These are phyloP conservation scores for Aspergillus oerlinghausenensis DNA, from an alignment of 2,329 filamentous ascomycete genomes.

Conservation along the genomic window DNA sequence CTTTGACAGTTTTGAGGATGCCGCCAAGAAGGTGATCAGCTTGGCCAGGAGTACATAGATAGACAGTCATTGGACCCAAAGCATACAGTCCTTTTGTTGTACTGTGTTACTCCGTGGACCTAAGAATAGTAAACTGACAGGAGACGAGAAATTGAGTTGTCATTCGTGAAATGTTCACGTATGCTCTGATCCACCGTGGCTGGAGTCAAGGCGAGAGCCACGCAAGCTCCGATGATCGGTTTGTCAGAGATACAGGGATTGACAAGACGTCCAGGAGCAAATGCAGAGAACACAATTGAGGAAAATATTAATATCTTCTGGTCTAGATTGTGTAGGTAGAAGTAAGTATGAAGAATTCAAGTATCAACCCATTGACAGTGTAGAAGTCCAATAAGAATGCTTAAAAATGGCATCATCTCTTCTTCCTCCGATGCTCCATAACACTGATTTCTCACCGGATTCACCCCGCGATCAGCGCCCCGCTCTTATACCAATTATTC, in stretches of 20 bases:
- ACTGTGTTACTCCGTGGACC: too few relatives aligned
- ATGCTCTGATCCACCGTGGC: neutral
- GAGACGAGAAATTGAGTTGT: neutral
- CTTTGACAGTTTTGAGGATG: conserved; percentile 71
- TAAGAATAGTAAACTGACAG: neutral
- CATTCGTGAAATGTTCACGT: neutral
- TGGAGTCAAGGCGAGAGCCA: neutral
- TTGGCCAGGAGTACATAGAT: conserved; percentile 36
- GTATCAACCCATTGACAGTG: neutral
- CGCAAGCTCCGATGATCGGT: neutral
- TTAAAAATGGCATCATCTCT: neutral
- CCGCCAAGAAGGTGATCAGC: conserved; percentile 62
- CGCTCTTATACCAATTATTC: conserved; percentile 9
- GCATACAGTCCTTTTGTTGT: too few relatives aligned
- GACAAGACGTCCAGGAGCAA: neutral
- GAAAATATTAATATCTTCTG: neutral
- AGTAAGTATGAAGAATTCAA: neutral
- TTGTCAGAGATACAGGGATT: neutral
- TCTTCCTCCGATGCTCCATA: conserved; percentile 1
- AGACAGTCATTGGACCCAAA: neutral
- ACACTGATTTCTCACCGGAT: conserved; percentile 6
- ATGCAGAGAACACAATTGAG: neutral
- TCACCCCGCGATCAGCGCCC: conserved; percentile 24
- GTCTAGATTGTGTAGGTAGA: neutral
- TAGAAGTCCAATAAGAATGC: neutral